Base-by-base conservation (phyloP, 2,329 filamentous ascomycete species). In the Arachnomyces sp. region DNA sequence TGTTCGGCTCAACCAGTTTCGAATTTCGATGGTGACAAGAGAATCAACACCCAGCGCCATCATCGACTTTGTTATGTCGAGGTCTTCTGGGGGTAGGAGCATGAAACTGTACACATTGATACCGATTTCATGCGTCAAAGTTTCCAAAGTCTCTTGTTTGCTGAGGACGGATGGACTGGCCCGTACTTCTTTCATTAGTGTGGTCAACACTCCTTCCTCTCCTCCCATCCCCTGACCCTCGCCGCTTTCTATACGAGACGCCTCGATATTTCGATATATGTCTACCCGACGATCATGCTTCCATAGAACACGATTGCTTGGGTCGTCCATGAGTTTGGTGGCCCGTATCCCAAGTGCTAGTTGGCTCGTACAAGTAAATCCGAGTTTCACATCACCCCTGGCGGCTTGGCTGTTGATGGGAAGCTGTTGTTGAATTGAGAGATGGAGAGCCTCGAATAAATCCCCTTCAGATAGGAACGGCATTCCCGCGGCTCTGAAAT, bases 11-110 rank as follows among this genome's bases (percentile, higher is more conserved):
- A 52, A 47, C 55, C 56, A 58, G 17, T 49, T 50, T 12, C 51
- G 46, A 8, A 60, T 37, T 38, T 60, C 55, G 15, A 59, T 50
- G 1, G 52, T 53, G 29, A 55, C 48, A 9, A 60, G 45, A 1
- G 56, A 59, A 35, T 60, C 57, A 31, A 58, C 46, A 11, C 50
- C 53, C 12, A 54, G 41, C 2, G 45, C 50, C 37, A 43, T 38
- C 14, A 59, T 31, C 1, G 50, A 42, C 31, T 40, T 48, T 14
- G 41, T 44, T 3, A 41, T 42, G 20, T 49, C 47, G 8, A 55
- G 45, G 2, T 53, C 50, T 13, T 48, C 52, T 16, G 40, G 40
- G 7, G 43, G 43, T 41, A 41, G 45, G 4, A 52, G 25, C 33
- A 54, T 32, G 14, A 53, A 43, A 13, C 34, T 44, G 25, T 51